These are phyloP conservation scores for Neotropicomus parvogracilis DNA, from an alignment of 1,284 basidiomycete species.

Conservation along the genomic window DNA sequence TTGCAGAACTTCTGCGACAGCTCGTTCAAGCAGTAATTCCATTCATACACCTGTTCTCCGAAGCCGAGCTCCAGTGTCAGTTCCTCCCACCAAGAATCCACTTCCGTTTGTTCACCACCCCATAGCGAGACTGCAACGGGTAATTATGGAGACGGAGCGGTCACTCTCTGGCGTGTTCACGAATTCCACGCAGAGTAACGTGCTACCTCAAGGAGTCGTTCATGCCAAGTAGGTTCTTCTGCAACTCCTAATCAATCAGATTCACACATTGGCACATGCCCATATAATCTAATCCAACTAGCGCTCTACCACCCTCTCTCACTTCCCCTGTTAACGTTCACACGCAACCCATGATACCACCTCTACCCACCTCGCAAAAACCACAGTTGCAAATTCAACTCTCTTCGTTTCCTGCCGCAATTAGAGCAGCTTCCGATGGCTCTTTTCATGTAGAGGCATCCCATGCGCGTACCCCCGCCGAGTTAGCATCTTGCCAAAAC, in stretches of 20 bases:
- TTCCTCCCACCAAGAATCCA: not conserved
- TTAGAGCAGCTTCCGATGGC: not conserved
- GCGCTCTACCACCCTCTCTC: not conserved
- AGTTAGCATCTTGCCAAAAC: not conserved
- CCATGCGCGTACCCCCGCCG: not conserved
- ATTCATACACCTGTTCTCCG: constrained; percentile 21
- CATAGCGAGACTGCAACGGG: constrained; percentile 22
- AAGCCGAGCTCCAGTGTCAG: constrained; percentile 26
- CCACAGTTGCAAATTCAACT: not conserved
- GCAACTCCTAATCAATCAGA: not conserved
- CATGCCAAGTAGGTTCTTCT: constrained; percentile 15
- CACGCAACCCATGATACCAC: not conserved
- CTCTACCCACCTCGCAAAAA: not conserved
- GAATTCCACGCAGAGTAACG: not conserved
- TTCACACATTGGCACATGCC: constrained; percentile 1
- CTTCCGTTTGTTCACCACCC: not conserved
- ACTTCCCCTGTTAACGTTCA: not conserved
- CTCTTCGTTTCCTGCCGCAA: not conserved
- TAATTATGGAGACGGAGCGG: constrained; percentile 11
- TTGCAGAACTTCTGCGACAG: constrained; percentile 13
- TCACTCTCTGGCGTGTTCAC: not conserved
- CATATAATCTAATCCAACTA: constrained; percentile 3
- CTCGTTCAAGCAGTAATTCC: constrained; percentile 23
- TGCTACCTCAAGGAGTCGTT: not conserved
- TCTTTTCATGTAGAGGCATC: not conserved